Base-by-base conservation (phyloP, 192 early-diverging fungal species). In the Funneliformis mosseae region DNA sequence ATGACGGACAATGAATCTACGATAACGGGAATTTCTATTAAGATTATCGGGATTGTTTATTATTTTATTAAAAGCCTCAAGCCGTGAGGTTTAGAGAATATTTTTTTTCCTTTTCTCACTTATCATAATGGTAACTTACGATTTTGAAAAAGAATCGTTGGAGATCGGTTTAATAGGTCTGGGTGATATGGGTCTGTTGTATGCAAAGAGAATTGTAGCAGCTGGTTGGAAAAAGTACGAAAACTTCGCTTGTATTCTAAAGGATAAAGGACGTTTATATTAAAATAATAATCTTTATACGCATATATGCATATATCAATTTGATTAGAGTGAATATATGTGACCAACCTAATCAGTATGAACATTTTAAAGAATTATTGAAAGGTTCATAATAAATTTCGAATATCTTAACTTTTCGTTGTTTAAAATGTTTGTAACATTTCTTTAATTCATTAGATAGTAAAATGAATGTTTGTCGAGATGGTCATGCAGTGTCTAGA, bases 171-270 rank as follows among this genome's bases (percentile, higher is more conserved):
- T 99, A 76, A 97, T 99, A 71, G 97, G 97, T 39, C 91, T 92
- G 82, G 97, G 97, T 69, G 97, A 96, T 83, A 99, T 99, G 97
- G 97, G 97, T 48, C 88, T 90, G 74, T 90, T 98, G 45, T 99
- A 98, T 79, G 96, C 95, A 1, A 84, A 84, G 23, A 86, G 83
- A 62, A 91, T 98, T 66, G 72, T 83, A n/a, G 80, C 87, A 48
- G 91, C 92, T 14, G 96, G 96, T 9, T 98, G 94, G 92, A 92
- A 92, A 86, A 85, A 88, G 92, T 91, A 86, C 25, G 46, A 12
- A 21, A 27, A 77, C 43, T 38, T 28, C 23, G 2, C 62, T 73
- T 39, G 2, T 48, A 3, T 5, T 27, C 11, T 50, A 23, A 8
- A 74, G 33, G 1, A 60, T 28, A 18, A 33, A 33, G 33, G 33